Conservation (phyloP, 768 basidiomycete species). For the Termitomyces sp. region DNA sequence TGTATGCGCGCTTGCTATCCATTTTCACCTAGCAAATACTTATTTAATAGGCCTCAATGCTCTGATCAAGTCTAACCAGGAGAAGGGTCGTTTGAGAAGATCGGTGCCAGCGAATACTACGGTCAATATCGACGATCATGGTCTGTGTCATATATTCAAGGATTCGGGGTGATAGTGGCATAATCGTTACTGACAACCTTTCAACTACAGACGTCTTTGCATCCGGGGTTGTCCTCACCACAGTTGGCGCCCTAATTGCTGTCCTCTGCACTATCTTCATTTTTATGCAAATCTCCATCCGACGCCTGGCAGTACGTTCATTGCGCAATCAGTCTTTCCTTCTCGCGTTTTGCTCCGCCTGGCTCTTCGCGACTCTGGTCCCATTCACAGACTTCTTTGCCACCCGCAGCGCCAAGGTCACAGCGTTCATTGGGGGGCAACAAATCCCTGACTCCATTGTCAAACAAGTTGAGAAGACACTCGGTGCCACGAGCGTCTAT, state of each 20-base stretch:
- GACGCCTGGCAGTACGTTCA: constrained; percentile 19
- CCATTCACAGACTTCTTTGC: constrained; percentile 28
- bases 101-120: constrained; percentile 28
- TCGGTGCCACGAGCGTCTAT: constrained; percentile 42
- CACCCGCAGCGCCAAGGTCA: constrained; percentile 40
- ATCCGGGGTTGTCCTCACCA: constrained; percentile 33
- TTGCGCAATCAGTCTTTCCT: constrained; percentile 32
- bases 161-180: no score
- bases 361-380: constrained; percentile 36
- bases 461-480: constrained; percentile 27
- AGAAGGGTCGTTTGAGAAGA: constrained; percentile 28
- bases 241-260: constrained; percentile 29
- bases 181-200: background rate
- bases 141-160: constrained; percentile 15
- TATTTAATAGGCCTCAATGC: constrained; percentile 34
- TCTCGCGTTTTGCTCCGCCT: constrained; percentile 38
- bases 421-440: constrained; percentile 34
- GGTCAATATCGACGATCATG: constrained; percentile 34
- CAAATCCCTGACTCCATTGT: constrained; percentile 34
- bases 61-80: constrained; percentile 37
- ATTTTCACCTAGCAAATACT: background rate
- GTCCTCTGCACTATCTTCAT: constrained; percentile 24
- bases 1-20: background rate
- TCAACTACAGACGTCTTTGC: constrained; percentile 32
- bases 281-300: constrained; percentile 18